A percentile compares a stretch with the other conserved stretches of the same genome.
Conservation (phyloP, 495 filamentous ascomycete species). For the Neurospora tetrasperma region DNA sequence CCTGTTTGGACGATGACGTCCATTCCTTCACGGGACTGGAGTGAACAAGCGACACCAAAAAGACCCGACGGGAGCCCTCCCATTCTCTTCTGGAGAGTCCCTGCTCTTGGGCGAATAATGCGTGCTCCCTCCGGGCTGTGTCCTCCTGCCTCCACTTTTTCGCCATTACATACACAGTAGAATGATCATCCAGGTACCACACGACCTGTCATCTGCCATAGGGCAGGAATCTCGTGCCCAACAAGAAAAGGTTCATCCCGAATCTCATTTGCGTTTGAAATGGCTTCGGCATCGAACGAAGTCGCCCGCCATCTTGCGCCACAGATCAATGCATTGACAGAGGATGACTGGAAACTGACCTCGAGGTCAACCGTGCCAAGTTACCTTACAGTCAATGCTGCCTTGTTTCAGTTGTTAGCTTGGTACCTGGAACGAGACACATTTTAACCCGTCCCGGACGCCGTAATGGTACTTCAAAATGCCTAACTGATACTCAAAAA, state of each 20-base stretch:
- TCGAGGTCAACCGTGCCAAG: not conserved
- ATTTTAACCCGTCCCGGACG: not conserved
- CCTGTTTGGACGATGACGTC: constrained; percentile 6
- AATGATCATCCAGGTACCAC: not conserved
- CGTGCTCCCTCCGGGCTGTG: not conserved
- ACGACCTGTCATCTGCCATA: not conserved
- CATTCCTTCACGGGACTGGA: not conserved
- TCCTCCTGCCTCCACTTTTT: not conserved
- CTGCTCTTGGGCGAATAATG: not conserved
- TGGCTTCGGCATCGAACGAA: not conserved
- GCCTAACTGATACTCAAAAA: too few relatives aligned
- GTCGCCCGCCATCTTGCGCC: not conserved
- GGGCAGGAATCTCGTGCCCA: not conserved
- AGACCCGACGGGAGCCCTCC: not conserved
- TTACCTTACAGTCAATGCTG: not conserved
- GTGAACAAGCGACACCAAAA: not conserved
- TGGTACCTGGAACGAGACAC: not conserved
- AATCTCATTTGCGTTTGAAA: not conserved
- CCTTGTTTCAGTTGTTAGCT: not conserved
- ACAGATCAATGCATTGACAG: not conserved
- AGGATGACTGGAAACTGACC: not conserved
- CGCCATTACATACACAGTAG: too few relatives aligned
- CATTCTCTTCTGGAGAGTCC: not conserved
- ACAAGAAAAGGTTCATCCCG: not conserved
- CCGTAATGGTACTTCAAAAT: too few relatives aligned